Evolutionary conservation across 768 basidiomycete species (phyloP), one percentile per base, ranked within the genome.

Genomic region (Auriscalpium vulgare): DNA sequence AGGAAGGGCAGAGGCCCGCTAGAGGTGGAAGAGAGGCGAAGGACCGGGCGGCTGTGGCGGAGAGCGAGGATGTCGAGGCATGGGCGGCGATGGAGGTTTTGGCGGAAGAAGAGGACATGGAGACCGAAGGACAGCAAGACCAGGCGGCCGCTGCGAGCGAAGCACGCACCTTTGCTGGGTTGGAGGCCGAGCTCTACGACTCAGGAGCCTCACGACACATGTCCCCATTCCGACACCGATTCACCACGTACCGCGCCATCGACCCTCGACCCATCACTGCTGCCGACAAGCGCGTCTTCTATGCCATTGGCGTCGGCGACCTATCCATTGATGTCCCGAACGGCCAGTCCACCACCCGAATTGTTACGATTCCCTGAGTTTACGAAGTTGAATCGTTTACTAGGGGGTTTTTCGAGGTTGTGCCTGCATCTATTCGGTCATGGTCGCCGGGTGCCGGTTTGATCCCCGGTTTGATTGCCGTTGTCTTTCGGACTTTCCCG

Each of bases 141-240:
- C 29, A 44, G n/a, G 57, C 57, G n/a, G 34, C 35, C 19, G 46
- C 51, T 16, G 38, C 53, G 10, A 44, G 7, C 3, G 52, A 29
- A 17, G n/a, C 14, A 35, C 45, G 36, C 14, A 19, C 14, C 56
- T 21, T 21, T 21, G 5, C 9, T 8, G 47, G 49, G 23, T 10
- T n/a, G 35, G 36, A 51, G n/a, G 14, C 14, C 13, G 16, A 47
- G 14, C 38, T 63, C 35, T 55, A 55, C n/a, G 57, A 65, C 53
- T 62, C 63, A 2, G 61, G 63, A 2, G 60, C 61, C 4, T 50
- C 50, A 7, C 49, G 51, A 2, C 63, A 64, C 43, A 60, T 64
- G 38, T 56, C 61, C 16, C 63, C 65, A 1, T 45, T 43, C 21
- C 13, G 48, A 4, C 47, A 60, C 3, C 36, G 40, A 11, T 63